Evolutionary conservation across 441 rosid species (phyloP).

Genomic region (Kokia cookei): DNA sequence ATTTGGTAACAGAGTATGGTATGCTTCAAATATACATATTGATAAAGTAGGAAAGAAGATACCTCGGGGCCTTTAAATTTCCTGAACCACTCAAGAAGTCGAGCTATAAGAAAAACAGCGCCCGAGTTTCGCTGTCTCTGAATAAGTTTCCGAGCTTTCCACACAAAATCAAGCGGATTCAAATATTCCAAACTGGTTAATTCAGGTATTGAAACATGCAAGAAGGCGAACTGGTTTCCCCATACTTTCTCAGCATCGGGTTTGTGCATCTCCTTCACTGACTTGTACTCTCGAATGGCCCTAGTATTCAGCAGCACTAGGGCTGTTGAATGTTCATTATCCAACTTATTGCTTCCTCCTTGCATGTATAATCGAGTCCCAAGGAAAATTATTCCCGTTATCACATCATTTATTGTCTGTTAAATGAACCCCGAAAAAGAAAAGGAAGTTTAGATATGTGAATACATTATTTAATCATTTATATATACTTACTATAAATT

Average conservation of each 20-base stretch:
- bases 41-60: background rate
- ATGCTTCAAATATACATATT: background rate
- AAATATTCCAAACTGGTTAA: background rate
- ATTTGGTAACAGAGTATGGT: too few species aligned
- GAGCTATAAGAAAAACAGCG: slow-evolving; percentile 22
- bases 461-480: too few species aligned
- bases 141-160: slow-evolving; percentile 21
- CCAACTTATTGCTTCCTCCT: slow-evolving; percentile 5
- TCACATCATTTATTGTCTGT: slow-evolving; percentile 45
- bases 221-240: slow-evolving; percentile 41
- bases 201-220: slow-evolving; percentile 29
- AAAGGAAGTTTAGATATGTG: background rate
- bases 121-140: slow-evolving; percentile 27
- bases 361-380: slow-evolving; percentile 44
- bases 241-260: slow-evolving; percentile 28
- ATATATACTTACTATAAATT: too few species aligned
- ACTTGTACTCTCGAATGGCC: slow-evolving; percentile 25
- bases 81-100: slow-evolving; percentile 20
- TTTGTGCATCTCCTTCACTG: slow-evolving; percentile 38
- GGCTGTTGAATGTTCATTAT: slow-evolving; percentile 18
- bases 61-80: slow-evolving; percentile 24
- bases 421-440: background rate
- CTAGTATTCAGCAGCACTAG: slow-evolving; percentile 41
- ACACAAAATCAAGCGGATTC: slow-evolving; percentile 34
- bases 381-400: slow-evolving; percentile 31